These are phyloP conservation scores for Sclerotiophoma versabilis DNA, from an alignment of 2,329 filamentous ascomycete species.

Conservation along the genomic window DNA sequence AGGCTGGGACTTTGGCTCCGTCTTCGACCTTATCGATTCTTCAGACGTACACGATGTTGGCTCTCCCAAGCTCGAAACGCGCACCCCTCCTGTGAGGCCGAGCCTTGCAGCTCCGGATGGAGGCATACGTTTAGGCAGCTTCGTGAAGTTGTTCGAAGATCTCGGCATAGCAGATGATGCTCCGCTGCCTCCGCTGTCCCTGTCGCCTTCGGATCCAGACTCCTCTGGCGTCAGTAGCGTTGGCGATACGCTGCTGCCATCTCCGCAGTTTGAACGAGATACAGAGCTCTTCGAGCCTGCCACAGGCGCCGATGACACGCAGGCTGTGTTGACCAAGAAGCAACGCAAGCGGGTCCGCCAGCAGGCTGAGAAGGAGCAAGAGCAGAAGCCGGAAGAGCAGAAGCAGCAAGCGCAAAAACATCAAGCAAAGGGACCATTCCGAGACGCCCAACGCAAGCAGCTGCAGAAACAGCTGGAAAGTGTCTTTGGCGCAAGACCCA, in stretches of 20 bases:
- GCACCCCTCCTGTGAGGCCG: slow-evolving; percentile 4
- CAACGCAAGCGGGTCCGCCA: slow-evolving; percentile 37
- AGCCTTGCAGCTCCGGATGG: slow-evolving; percentile 18
- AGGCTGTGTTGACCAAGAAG: slow-evolving; percentile 30
- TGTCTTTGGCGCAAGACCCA: slow-evolving; percentile 3
- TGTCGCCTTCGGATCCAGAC: slow-evolving; percentile 32
- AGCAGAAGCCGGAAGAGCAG: slow-evolving; percentile 16
- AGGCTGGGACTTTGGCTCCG: slow-evolving; percentile 57
- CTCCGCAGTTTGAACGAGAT: slow-evolving; percentile 17
- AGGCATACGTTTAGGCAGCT: slow-evolving; percentile 52
- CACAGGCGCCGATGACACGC: slow-evolving; percentile 5
- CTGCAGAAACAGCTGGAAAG: slow-evolving; percentile 14
- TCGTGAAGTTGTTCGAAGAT: slow-evolving; percentile 55
- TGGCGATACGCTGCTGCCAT: slow-evolving; percentile 50
- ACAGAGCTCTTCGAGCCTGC: neutral
- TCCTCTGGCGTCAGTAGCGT: slow-evolving; percentile 50
- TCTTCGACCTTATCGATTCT: slow-evolving; percentile 50
- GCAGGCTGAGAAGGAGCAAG: slow-evolving; percentile 32
- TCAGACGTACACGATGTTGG: slow-evolving; percentile 31
- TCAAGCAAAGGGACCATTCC: slow-evolving; percentile 16
- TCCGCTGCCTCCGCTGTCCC: slow-evolving; percentile 25
- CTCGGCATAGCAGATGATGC: slow-evolving; percentile 46
- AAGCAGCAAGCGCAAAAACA: slow-evolving; percentile 19
- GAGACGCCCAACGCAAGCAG: slow-evolving; percentile 16
- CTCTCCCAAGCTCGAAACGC: slow-evolving; percentile 28